These are phyloP conservation scores for Tetracentron sinense DNA, from an alignment of 164 flowering plant genomes.

Conservation along the genomic window DNA sequence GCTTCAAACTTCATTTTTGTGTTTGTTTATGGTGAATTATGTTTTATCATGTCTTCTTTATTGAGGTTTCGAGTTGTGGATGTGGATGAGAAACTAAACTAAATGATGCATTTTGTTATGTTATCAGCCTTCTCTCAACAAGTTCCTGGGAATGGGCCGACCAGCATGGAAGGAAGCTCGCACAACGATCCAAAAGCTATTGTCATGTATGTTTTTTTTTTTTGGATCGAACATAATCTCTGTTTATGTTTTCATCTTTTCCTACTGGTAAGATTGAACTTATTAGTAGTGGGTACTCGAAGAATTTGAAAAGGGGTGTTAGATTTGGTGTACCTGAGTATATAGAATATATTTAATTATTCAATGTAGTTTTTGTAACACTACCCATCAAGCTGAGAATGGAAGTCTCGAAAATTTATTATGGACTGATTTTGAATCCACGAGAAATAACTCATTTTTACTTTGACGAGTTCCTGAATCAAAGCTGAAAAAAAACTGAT, in stretches of 20 bases:
- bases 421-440: background rate
- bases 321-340: no score
- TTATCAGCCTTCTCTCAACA: constrained; percentile 75
- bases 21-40: no score
- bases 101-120: constrained; percentile 4
- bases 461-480: no score
- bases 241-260: background rate
- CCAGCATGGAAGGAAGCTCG: constrained; percentile 99
- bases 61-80: background rate
- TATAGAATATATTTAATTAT: background rate
- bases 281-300: background rate
- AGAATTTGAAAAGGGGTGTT: no score
- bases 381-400: background rate
- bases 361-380: background rate
- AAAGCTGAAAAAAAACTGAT: no score
- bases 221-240: no score
- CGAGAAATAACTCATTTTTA: background rate
- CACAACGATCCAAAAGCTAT: constrained; percentile 67
- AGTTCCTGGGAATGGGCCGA: constrained; percentile 73
- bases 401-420: background rate
- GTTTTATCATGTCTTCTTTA: no score
- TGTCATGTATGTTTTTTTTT: constrained; percentile 49
- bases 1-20: no score
- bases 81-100: background rate
- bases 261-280: background rate